Base-by-base conservation (phyloP, 352 stramenopile genomes). In the Globisporangium carolinianum region DNA sequence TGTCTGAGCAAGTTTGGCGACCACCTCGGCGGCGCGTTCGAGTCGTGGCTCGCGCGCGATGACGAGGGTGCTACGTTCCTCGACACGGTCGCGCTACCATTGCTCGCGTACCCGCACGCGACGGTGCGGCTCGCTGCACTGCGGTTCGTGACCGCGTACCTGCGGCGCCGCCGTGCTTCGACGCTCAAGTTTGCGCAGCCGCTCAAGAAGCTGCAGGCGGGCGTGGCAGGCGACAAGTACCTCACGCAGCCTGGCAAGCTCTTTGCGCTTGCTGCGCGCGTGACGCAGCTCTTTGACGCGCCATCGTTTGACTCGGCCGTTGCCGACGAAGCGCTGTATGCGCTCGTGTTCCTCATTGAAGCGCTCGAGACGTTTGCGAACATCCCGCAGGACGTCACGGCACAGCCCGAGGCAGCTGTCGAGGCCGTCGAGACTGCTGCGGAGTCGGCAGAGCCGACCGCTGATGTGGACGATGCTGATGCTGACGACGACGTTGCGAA, bases 61-160 rank as follows among this genome's bases (percentile, higher is more conserved):
- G 17, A 52, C 42, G 2, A 32, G 2, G 6, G 67, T 59, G 49
- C 49, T 48, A 57, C 57, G 55, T 77, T 89, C 41, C 18, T 89
- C 17, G 72, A 86, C 46, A 60, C 63, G 12, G 68, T 88, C 5
- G 66, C 81, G 42, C 63, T 88, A 14, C 67, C 71, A 17, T 57
- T 94, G 39, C 62, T 89, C 43, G 72, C 86, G 57, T 94, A 87
- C 57, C 87, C 86, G 0, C 87, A 96, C 55, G 72, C 71, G 5
- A 76, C 75, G 64, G 86, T 96, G 58, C 85, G 85, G 47, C 67
- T 87, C 11, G 64, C 75, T 4, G 74, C 83, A 12, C 61, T 87
- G 14, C 65, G 68, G 18, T 63, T 91, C 41, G 24, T 94, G 49
- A 79, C 63, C 24, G 87, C 82, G 57, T 94, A 94, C 61, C 7